A percentile compares a stretch with the other conserved stretches of the same genome.
These are phyloP conservation scores for Boletus eberwhitei DNA, from an alignment of 768 basidiomycete genomes.

Conservation along the genomic window DNA sequence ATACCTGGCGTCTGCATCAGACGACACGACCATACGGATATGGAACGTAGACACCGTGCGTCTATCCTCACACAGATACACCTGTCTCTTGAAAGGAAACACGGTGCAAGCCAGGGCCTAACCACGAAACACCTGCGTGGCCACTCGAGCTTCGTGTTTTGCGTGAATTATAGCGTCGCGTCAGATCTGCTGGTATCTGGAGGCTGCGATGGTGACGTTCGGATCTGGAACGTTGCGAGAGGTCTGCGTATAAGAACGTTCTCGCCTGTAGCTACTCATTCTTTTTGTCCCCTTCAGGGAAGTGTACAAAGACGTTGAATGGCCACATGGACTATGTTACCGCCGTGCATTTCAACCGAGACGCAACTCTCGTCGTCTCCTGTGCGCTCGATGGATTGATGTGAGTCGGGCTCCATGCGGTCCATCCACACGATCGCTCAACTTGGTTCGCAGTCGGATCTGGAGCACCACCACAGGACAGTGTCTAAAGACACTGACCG, in stretches of 20 bases:
- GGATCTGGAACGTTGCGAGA: slow-evolving; percentile 86
- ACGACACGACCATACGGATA: slow-evolving; percentile 85
- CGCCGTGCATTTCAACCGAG: slow-evolving; percentile 89
- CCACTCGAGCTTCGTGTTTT: slow-evolving; percentile 88
- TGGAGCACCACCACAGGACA: slow-evolving; percentile 93
- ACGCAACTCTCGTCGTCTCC: slow-evolving; percentile 88
- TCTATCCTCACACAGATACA: slow-evolving; percentile 15
- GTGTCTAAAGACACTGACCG: slow-evolving; percentile 93
- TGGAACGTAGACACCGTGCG: slow-evolving; percentile 83
- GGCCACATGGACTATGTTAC: slow-evolving; percentile 96
- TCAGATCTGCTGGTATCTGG: slow-evolving; percentile 91
- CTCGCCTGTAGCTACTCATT: no score
- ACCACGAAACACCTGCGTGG: slow-evolving; percentile 71
- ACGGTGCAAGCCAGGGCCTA: slow-evolving; percentile 47
- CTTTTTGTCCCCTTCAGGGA: slow-evolving; percentile 45
- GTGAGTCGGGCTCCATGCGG: slow-evolving; percentile 45
- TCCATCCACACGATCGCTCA: background rate
- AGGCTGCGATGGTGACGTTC: slow-evolving; percentile 87
- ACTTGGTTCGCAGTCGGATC: slow-evolving; percentile 64
- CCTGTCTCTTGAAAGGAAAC: background rate
- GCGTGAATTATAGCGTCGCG: slow-evolving; percentile 85
- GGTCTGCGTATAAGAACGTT: slow-evolving; percentile 41
- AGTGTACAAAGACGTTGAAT: slow-evolving; percentile 79
- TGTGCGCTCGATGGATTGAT: slow-evolving; percentile 92
- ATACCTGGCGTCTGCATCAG: slow-evolving; percentile 86